phyloP scores from a whole-genome alignment of 805 yeast genomes.

The Cyberlindnera suaveolens region DNA sequence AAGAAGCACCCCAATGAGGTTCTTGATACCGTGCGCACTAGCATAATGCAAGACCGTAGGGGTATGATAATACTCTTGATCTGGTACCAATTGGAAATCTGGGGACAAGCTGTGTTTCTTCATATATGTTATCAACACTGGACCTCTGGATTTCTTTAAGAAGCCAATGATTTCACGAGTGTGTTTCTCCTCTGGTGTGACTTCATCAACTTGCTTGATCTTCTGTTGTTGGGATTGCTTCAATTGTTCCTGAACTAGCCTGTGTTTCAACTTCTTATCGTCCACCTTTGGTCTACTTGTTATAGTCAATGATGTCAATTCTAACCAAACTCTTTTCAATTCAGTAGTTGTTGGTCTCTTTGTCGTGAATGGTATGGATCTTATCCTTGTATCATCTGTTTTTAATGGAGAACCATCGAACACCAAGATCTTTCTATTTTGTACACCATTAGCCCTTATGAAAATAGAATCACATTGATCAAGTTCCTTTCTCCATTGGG shows the following conservation, averaged over 20 bases:
- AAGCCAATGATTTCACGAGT: constrained; percentile 53
- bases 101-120: constrained; percentile 49
- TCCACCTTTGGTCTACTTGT: constrained; percentile 47
- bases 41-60: constrained; percentile 84
- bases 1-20: constrained; percentile 58
- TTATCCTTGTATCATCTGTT: constrained; percentile 54
- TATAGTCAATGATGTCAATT: constrained; percentile 54
- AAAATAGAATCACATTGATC: constrained; percentile 63
- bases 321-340: constrained; percentile 78
- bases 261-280: constrained; percentile 24
- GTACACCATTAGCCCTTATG: constrained; percentile 72
- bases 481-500: constrained; percentile 57
- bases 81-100: constrained; percentile 53
- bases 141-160: constrained; percentile 71
- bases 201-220: constrained; percentile 15
- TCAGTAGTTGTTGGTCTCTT: constrained; percentile 79
- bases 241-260: constrained; percentile 26
- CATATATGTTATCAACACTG: constrained; percentile 59
- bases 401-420: constrained; percentile 52
- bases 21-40: constrained; percentile 56
- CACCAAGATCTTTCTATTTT: constrained; percentile 56
- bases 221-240: constrained; percentile 23
- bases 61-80: constrained; percentile 38
- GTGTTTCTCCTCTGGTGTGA: constrained; percentile 38
- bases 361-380: constrained; percentile 82